Base-by-base conservation (phyloP, 2,329 filamentous ascomycete genomes). In the Clonostachys solani region DNA sequence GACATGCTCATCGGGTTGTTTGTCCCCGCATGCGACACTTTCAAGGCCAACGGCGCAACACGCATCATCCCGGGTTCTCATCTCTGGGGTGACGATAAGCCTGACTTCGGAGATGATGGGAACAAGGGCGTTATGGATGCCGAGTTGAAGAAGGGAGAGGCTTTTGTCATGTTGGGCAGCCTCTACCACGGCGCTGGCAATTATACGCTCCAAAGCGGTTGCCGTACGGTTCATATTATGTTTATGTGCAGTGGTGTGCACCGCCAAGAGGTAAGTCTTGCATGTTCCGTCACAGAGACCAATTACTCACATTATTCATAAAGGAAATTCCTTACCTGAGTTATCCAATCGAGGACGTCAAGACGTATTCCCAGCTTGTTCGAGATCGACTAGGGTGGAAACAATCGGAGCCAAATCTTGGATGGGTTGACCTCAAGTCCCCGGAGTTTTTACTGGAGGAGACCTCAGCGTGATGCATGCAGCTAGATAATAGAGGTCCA, bases 401-500 rank as follows among this genome's bases (percentile, higher is more conserved):
- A 49, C 64, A 68, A 47, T 63, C 60, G 33, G 65, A 69, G 47
- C 66, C 65, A 16, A 68, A 68, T 46, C 47, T 69, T 33, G 66
- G 66, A 2, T 69, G 66, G 65, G 62, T 69, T 15, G 67, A 68
- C 52, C 53, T 69, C 40, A 64, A 61, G 49, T 62, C 59, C 18
- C 66, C 65, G 1, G 64, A 69, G 40, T 62, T 47, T 29, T 36
- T 53, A 10, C 45, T 53, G 4, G 23, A 29, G 23, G 3, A 29
- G 9, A 29, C 23, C 4, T 23, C 19, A 10, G 23, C 4, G 23
- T 29, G 23, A 29, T 10, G 9, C 23, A 29, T 29, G 9, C 4
- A 29, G 23, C 9, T 29, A 29, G 23, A 29, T 29, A 29, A 29
- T 29, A 29, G 8, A 29, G 8, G 23, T 29, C 23, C 23, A 10